A percentile compares a stretch with the other conserved stretches of the same genome.
Evolutionary conservation across 2,329 filamentous ascomycete species (phyloP).

Genomic region (Hypoxylon sp.): DNA sequence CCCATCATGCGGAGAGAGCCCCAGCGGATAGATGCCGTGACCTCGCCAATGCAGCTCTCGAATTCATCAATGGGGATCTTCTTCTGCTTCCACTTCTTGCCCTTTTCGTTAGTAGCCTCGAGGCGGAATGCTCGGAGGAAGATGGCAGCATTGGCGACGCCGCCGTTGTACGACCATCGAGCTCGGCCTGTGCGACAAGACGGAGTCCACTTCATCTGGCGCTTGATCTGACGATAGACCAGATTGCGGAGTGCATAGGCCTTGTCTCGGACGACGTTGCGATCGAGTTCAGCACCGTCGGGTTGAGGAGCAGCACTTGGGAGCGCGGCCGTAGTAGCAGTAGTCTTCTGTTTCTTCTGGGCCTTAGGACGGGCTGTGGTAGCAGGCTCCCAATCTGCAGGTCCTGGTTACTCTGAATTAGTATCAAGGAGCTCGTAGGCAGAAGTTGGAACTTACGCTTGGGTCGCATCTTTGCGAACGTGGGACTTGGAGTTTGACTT

Average conservation of each 20-base stretch:
- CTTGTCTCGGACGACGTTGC: slow-evolving; percentile 1
- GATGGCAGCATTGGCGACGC: slow-evolving; percentile 10
- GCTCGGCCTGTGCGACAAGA: slow-evolving; percentile 6
- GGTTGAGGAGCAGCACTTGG: slow-evolving; percentile 3
- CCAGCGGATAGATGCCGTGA: slow-evolving; percentile 50
- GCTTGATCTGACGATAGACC: slow-evolving; percentile 16
- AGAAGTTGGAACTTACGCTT: slow-evolving; percentile 9
- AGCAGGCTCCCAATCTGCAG: slow-evolving; percentile 8
- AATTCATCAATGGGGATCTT: slow-evolving; percentile 17
- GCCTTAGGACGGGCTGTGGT: neutral
- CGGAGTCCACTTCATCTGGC: slow-evolving; percentile 12
- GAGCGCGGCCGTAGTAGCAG: slow-evolving; percentile 2
- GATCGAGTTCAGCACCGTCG: slow-evolving; percentile 7
- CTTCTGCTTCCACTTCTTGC: slow-evolving; percentile 28
- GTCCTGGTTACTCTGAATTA: neutral
- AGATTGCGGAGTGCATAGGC: slow-evolving; percentile 8
- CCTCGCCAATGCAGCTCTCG: slow-evolving; percentile 51
- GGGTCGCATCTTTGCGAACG: slow-evolving; percentile 2
- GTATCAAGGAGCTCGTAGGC: neutral
- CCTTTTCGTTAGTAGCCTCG: slow-evolving; percentile 5
- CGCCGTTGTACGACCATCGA: slow-evolving; percentile 4
- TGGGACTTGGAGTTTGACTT: neutral
- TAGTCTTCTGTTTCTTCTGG: slow-evolving; percentile 19
- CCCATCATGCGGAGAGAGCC: slow-evolving; percentile 10
- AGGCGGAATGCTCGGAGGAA: slow-evolving; percentile 16